Percentiles rank a stretch among this genome's conserved stretches.
Evolutionary conservation across 192 early-diverging fungal species (phyloP).

Genomic region (Entrophospora sp.): DNA sequence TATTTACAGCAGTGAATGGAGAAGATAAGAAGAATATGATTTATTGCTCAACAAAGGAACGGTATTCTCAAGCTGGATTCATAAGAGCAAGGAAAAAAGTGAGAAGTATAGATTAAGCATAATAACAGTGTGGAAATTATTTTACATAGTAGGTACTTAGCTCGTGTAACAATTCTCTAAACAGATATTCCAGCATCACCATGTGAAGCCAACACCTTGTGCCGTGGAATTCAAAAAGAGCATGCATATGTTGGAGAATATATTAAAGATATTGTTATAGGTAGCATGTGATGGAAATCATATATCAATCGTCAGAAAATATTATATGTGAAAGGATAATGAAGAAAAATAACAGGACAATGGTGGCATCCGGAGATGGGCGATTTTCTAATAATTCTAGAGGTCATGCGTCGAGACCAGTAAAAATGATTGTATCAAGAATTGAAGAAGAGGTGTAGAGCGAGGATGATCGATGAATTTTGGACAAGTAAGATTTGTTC

Average conservation of each 20-base stretch:
- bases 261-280: not conserved
- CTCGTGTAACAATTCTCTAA: too few relatives aligned
- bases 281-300: not conserved
- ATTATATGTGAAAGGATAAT: not conserved
- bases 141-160: too few relatives aligned
- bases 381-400: not conserved
- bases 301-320: not conserved
- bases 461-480: not conserved
- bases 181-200: too few relatives aligned
- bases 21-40: not conserved
- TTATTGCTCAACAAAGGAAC: not conserved
- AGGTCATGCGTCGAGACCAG: not conserved
- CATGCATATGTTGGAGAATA: too few relatives aligned
- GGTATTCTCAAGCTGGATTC: not conserved
- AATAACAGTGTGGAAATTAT: not conserved
- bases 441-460: not conserved
- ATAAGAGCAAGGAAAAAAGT: not conserved
- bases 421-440: not conserved
- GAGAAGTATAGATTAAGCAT: not conserved
- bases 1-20: not conserved
- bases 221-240: too few relatives aligned
- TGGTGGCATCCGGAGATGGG: not conserved
- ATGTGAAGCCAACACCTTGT: too few relatives aligned
- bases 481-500: not conserved
- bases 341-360: not conserved